Evolutionary conservation across 164 flowering plant species (phyloP).

Genomic region (Magnolia sinica): DNA sequence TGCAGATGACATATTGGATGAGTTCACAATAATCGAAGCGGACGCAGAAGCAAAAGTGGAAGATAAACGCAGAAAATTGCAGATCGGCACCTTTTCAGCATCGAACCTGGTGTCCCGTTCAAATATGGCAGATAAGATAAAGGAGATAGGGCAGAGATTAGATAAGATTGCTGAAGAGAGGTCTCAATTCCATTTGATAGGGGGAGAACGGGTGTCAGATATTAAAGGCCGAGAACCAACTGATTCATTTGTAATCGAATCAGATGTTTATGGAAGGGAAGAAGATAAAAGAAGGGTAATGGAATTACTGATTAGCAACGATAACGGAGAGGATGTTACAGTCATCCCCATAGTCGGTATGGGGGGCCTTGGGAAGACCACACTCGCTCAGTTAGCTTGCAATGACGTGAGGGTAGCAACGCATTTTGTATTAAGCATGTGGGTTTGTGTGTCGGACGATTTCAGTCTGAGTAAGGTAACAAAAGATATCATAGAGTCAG

Average conservation of each 20-base stretch:
- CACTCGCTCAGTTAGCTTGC: slow-evolving; percentile 6
- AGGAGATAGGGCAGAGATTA: not conserved
- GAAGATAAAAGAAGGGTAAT: slow-evolving; percentile 2
- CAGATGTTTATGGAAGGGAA: not conserved
- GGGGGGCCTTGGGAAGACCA: slow-evolving; percentile 14
- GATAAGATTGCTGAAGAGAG: slow-evolving; percentile 5
- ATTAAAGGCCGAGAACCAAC: not conserved
- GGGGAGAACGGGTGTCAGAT: not conserved
- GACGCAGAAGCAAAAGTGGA: too few relatives aligned
- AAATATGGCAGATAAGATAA: not conserved
- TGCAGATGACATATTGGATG: too few relatives aligned
- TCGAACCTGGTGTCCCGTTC: not conserved
- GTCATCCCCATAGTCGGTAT: slow-evolving; percentile 9
- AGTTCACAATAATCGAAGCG: too few relatives aligned
- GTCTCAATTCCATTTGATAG: not conserved
- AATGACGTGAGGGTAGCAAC: slow-evolving; percentile 1
- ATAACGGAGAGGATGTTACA: not conserved
- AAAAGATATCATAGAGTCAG: not conserved
- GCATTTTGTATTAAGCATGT: not conserved
- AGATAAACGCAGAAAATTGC: not conserved
- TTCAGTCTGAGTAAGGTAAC: slow-evolving; percentile 9
- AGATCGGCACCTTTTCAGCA: too few relatives aligned
- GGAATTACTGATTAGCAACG: not conserved
- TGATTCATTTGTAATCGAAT: not conserved
- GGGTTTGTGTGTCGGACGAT: slow-evolving; percentile 11